Base-by-base conservation (phyloP, 768 basidiomycete species). In the Russula olivacea region DNA sequence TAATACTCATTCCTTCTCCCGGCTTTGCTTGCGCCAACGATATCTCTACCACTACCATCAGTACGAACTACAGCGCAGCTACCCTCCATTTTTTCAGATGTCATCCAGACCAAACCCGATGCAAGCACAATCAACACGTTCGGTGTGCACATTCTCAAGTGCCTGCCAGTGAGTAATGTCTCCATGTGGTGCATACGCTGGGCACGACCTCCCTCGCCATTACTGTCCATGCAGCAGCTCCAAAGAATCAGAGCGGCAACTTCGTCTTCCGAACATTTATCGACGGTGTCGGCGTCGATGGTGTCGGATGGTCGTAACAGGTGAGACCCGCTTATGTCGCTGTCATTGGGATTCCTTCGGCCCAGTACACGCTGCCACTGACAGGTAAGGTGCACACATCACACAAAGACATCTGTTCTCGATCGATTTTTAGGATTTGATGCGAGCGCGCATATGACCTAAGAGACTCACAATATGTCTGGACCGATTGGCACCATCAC, bases 401-500 rank as follows among this genome's bases (percentile, higher is more conserved):
- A 3, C 4, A 41, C 56, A 32, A 5, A 2, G 9, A 9, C 12
- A 3, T 14, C 14, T 6, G 1, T 43, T 25, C 34, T 23, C 14
- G 50, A 11, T 12, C 4, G 4, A 36, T 34, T 67, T 48, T 5
- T 54, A 85, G 87, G 86, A 2, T 90, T 87, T 70, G 87, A 90
- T 69, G 87, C 87, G 19, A 82, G 87, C 70, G 80, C 87, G 58
- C 61, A 87, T 84, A 86, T 88, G 86, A 87, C 85, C 0, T 89
- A 91, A 73, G 89, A 92, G 73, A 28, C 32, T 8, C 82, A 75
- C 53, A 87, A 81, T 68, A 85, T 81, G 80, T 81, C 86, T 47
- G 87, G 86, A 2, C 79, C 81, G 32, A 32, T 80, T 30, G 86
- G 86, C 1, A 88, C 88, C 59, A 71, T 88, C 50, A 86, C 83